Evolutionary conservation across 2,329 filamentous ascomycete species (phyloP).

Genomic region (Colletotrichum sp.): DNA sequence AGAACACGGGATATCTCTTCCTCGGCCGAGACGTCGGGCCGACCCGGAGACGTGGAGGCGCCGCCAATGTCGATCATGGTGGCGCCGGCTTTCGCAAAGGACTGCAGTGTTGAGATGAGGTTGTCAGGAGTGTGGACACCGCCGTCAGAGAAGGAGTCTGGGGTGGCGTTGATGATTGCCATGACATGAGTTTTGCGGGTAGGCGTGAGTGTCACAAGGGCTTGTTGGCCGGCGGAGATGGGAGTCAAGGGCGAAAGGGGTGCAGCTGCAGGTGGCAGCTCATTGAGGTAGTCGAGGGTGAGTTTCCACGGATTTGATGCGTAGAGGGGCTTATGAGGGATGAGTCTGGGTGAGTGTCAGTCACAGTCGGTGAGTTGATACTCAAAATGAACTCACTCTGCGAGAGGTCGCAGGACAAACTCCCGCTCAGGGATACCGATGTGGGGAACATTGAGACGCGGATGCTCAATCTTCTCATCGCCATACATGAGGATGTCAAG

Average conservation of each 20-base stretch:
- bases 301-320: constrained; percentile 63
- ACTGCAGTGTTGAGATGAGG: constrained; percentile 62
- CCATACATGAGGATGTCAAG: constrained; percentile 90
- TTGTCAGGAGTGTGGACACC: constrained; percentile 64
- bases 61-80: constrained; percentile 92
- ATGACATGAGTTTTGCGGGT: constrained; percentile 78
- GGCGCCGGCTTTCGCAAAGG: constrained; percentile 72
- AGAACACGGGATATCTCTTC: constrained; percentile 82
- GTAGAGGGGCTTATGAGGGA: constrained; percentile 59
- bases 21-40: constrained; percentile 68
- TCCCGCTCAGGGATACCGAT: constrained; percentile 85
- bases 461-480: constrained; percentile 66
- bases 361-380: not conserved
- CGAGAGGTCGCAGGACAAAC: constrained; percentile 88
- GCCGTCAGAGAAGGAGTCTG: constrained; percentile 96
- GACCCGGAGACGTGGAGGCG: constrained; percentile 85
- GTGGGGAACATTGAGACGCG: constrained; percentile 85
- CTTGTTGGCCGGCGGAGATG: constrained; percentile 44
- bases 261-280: constrained; percentile 52
- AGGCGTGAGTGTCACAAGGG: constrained; percentile 63
- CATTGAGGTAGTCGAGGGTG: constrained; percentile 65
- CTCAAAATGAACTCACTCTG: constrained; percentile 61
- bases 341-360: constrained; percentile 46
- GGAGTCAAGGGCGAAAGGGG: constrained; percentile 66
- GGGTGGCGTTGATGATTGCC: constrained; percentile 94